A percentile compares a stretch with the other conserved stretches of the same genome.
phyloP scores from a whole-genome alignment of 2,329 filamentous ascomycete species.

The Hawksworthiomyces lignivorus region DNA sequence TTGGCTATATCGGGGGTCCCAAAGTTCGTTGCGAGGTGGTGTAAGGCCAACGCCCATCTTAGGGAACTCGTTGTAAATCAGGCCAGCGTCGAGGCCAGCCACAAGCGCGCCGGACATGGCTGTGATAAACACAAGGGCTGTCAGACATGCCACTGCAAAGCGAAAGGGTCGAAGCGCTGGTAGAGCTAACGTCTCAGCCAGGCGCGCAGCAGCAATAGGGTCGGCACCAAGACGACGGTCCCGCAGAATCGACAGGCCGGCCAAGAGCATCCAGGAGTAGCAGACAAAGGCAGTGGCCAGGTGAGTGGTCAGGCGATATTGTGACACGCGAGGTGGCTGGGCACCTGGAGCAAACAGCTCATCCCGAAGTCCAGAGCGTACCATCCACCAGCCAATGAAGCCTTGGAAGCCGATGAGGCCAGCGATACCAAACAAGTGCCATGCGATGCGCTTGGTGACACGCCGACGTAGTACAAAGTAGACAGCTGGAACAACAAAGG shows the following conservation, averaged over 20 bases:
- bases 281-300: constrained; percentile 85
- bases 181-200: constrained; percentile 54
- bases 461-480: constrained; percentile 80
- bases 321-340: constrained; percentile 86
- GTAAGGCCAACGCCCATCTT: constrained; percentile 82
- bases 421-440: constrained; percentile 73
- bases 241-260: constrained; percentile 76
- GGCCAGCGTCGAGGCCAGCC: constrained; percentile 86
- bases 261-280: constrained; percentile 90
- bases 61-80: constrained; percentile 99
- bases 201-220: constrained; percentile 52
- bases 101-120: constrained; percentile 92
- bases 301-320: constrained; percentile 88
- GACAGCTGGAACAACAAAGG: constrained; percentile 77
- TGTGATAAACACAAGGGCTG: constrained; percentile 74
- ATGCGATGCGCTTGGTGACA: constrained; percentile 71
- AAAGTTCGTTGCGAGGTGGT: constrained; percentile 76
- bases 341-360: constrained; percentile 88
- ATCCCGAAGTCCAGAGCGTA: constrained; percentile 90
- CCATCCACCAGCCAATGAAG: constrained; percentile 99
- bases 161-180: constrained; percentile 68
- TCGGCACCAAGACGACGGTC: constrained; percentile 63
- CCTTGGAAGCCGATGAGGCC: constrained; percentile 90
- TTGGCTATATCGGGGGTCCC: constrained; percentile 78
- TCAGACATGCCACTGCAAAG: constrained; percentile 61